Percentiles rank a stretch among this genome's conserved stretches.
Conservation (phyloP, 1,284 basidiomycete species). For the Cryptococcus neoformans region DNA sequence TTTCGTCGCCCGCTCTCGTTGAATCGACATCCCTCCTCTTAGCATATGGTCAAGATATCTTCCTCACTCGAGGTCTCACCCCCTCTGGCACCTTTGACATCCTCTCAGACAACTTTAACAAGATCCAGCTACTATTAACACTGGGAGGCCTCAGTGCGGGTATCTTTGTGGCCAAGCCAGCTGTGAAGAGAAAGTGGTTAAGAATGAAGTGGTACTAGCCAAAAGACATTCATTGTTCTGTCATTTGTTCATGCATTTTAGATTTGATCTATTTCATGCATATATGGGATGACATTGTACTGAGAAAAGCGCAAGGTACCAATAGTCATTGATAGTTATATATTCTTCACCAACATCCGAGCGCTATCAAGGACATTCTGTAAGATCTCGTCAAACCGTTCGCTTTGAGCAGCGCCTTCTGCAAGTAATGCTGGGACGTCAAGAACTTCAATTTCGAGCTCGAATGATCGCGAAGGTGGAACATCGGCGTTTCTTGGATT, state of each 20-base stretch:
- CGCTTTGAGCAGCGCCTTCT: constrained; percentile 49
- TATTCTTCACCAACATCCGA: constrained; percentile 52
- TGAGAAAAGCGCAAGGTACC: not conserved
- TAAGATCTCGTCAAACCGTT: constrained; percentile 52
- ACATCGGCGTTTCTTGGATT: constrained; percentile 4
- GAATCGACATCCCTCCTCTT: constrained; percentile 90
- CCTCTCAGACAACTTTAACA: constrained; percentile 89
- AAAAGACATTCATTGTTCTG: not conserved
- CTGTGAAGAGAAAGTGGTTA: constrained; percentile 41
- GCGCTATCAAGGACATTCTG: constrained; percentile 53
- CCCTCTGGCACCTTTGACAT: constrained; percentile 92
- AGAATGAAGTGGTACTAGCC: constrained; percentile 45
- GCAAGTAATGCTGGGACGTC: constrained; percentile 53
- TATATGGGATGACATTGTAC: too few relatives aligned
- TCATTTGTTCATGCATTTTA: too few relatives aligned
- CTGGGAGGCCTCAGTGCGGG: constrained; percentile 67
- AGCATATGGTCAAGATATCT: constrained; percentile 80
- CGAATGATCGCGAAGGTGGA: constrained; percentile 45
- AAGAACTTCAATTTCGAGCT: constrained; percentile 58
- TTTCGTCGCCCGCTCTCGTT: constrained; percentile 77
- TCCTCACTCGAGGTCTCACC: constrained; percentile 69
- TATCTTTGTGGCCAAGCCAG: constrained; percentile 64
- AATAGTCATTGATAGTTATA: constrained; percentile 4
- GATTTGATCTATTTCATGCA: too few relatives aligned
- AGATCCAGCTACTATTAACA: constrained; percentile 83